Evolutionary conservation across 1,284 basidiomycete genomes (phyloP).

Genomic region (Marasmius oreades): DNA sequence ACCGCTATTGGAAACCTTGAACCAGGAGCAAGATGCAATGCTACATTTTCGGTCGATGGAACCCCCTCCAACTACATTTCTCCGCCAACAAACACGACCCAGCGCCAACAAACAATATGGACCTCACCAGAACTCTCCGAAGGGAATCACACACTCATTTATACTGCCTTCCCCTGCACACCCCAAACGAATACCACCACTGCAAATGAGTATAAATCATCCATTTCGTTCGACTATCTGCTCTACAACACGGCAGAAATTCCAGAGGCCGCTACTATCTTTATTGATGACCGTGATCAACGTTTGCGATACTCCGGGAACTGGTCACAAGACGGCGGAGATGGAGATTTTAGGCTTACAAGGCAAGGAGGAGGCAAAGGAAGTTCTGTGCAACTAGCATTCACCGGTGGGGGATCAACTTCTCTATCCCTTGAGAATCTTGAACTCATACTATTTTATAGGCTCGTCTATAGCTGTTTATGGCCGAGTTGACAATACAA

Average conservation of each 20-base stretch:
- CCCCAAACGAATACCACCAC: neutral
- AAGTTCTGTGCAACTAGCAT: conserved; percentile 18
- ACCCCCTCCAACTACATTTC: conserved; percentile 16
- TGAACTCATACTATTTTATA: neutral
- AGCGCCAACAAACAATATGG: conserved; percentile 20
- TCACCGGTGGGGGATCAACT: conserved; percentile 15
- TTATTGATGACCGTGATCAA: conserved; percentile 20
- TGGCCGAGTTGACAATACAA: conserved; percentile 19
- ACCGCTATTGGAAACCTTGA: conserved; percentile 19
- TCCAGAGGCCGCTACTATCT: conserved; percentile 16
- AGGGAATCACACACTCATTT: conserved; percentile 20
- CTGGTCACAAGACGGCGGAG: conserved; percentile 15
- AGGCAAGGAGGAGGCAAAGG: conserved; percentile 18
- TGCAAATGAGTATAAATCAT: conserved; percentile 7
- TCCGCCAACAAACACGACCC: conserved; percentile 8
- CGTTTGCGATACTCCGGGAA: conserved; percentile 18
- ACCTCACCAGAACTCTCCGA: conserved; percentile 18
- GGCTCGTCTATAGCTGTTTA: conserved; percentile 20
- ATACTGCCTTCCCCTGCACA: conserved; percentile 19
- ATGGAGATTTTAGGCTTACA: conserved; percentile 19
- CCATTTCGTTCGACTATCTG: conserved; percentile 23
- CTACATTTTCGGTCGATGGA: conserved; percentile 21
- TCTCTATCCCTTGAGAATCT: neutral
- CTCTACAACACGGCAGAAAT: conserved; percentile 20
- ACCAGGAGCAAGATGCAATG: conserved; percentile 18